These are phyloP conservation scores for Microbotryomycetes sp. DNA, from an alignment of 1,284 basidiomycete species.

Conservation along the genomic window DNA sequence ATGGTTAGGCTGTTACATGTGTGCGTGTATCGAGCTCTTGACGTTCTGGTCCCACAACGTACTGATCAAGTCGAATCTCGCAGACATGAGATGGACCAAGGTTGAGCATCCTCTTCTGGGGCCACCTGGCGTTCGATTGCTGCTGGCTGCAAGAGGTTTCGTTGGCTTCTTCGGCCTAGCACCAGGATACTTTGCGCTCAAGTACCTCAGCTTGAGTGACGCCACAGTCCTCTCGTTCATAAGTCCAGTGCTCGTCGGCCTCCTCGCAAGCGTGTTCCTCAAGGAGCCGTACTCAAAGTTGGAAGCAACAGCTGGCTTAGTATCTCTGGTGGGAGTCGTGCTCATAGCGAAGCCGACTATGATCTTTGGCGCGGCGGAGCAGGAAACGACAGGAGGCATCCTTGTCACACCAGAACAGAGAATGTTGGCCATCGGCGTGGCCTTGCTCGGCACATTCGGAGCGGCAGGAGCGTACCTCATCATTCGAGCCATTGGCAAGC, in stretches of 20 bases:
- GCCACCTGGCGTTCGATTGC: constrained; percentile 29
- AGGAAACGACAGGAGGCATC: background rate
- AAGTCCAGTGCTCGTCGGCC: constrained; percentile 37
- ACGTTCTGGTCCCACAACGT: no score
- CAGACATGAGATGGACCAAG: constrained; percentile 11
- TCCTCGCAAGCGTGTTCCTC: constrained; percentile 39
- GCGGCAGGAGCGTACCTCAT: constrained; percentile 40
- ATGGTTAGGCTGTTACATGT: constrained; percentile 13
- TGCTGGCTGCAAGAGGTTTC: constrained; percentile 32
- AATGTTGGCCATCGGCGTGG: constrained; percentile 29
- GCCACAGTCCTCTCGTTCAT: constrained; percentile 42
- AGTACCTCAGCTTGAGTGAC: constrained; percentile 40
- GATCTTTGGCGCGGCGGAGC: constrained; percentile 22
- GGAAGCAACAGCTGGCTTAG: constrained; percentile 38
- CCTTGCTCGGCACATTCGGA: constrained; percentile 39
- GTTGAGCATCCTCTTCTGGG: constrained; percentile 31
- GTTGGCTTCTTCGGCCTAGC: constrained; percentile 39
- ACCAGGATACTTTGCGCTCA: constrained; percentile 38
- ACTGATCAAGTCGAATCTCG: background rate
- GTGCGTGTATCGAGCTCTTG: background rate
- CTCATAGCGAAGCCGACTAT: constrained; percentile 40
- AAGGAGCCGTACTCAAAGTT: constrained; percentile 39
- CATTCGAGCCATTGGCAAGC: constrained; percentile 41
- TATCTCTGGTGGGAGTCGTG: constrained; percentile 39
- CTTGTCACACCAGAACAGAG: constrained; percentile 19